Evolutionary conservation across 805 yeast genomes (phyloP), one percentile per base, ranked within the genome.

Genomic region (Cephaloascus fragrans): DNA sequence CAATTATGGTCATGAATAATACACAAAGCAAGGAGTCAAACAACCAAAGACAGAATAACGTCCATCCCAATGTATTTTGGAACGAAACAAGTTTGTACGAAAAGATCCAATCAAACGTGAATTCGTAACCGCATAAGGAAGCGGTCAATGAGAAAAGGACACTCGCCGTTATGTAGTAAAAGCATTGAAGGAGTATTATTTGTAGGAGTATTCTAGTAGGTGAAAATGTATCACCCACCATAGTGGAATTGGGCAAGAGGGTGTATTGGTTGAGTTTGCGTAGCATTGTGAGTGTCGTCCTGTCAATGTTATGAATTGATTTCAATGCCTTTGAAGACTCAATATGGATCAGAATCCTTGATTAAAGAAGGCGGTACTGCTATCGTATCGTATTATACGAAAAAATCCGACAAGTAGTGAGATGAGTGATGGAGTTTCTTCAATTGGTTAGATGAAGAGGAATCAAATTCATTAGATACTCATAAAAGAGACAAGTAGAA

Each of bases 11-110:
- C 52, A 90, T 78, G 53, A 86, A 87, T 9, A 86, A 57, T 1
- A 88, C 96, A 47, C 95, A 82, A 32, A 93, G 64, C 34, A 93
- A 67, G 0, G 96, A 71, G 55, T 84, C 95, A 37, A 87, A 57
- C 14, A 90, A 63, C 97, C 97, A 90, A 41, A 89, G 57, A 5
- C 75, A 56, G 28, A 81, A 73, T 34, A 90, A 59, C 0, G 84
- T 77, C 53, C 88, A 64, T 2, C 97, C 97, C 54, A 84, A 64
- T 1, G 95, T 77, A 52, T 85, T 87, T 37, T 81, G 83, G 43
- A 80, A 65, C 3, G 84, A 71, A 1, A 90, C 73, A 32, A 74
- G 61, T 44, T 77, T 75, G 95, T 96, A 89, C 37, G 87, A 78
- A 48, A 89, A 83, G 10, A 89, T 64, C 82, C 93, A 81, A 32